Percentiles rank a stretch among this genome's conserved stretches.
These are phyloP conservation scores for Sesbania bispinosa DNA, from an alignment of 306 rosid species.

Conservation along the genomic window DNA sequence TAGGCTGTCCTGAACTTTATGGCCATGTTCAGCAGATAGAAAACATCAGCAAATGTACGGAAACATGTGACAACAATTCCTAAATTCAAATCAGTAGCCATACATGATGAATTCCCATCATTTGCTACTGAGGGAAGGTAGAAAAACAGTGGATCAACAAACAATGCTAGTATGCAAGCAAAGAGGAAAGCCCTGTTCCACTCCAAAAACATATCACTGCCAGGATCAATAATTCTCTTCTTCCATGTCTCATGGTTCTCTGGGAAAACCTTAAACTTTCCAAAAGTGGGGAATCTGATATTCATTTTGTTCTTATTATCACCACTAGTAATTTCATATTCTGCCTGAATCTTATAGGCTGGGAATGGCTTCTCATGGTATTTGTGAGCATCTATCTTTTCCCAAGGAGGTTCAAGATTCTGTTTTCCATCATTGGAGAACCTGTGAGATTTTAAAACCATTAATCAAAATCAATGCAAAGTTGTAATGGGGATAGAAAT, in stretches of 20 bases:
- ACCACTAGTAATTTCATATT: slow-evolving; percentile 20
- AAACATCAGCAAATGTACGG: slow-evolving; percentile 73
- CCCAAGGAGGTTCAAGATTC: slow-evolving; percentile 40
- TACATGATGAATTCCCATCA: slow-evolving; percentile 46
- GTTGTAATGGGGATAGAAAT: not conserved
- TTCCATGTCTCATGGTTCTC: slow-evolving; percentile 44
- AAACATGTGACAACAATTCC: slow-evolving; percentile 72
- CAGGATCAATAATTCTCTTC: slow-evolving; percentile 76
- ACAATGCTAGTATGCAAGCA: slow-evolving; percentile 68
- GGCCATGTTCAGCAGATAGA: slow-evolving; percentile 63
- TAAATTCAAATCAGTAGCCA: slow-evolving; percentile 68
- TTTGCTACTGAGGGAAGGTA: slow-evolving; percentile 63
- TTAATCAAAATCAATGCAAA: slow-evolving; percentile 18
- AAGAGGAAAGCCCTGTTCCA: slow-evolving; percentile 75
- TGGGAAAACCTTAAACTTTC: slow-evolving; percentile 48
- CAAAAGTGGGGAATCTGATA: slow-evolving; percentile 27
- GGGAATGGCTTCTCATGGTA: slow-evolving; percentile 43
- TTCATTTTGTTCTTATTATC: slow-evolving; percentile 30
- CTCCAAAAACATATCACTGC: slow-evolving; percentile 63
- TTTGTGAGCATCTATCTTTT: no score
- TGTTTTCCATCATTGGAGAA: slow-evolving; percentile 49
- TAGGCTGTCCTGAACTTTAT: slow-evolving; percentile 84
- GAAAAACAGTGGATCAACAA: slow-evolving; percentile 86
- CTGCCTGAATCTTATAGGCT: slow-evolving; percentile 39
- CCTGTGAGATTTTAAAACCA: slow-evolving; percentile 34